These are phyloP conservation scores for Linnemannia exigua DNA, from an alignment of 192 early-diverging fungal genomes.

Conservation along the genomic window DNA sequence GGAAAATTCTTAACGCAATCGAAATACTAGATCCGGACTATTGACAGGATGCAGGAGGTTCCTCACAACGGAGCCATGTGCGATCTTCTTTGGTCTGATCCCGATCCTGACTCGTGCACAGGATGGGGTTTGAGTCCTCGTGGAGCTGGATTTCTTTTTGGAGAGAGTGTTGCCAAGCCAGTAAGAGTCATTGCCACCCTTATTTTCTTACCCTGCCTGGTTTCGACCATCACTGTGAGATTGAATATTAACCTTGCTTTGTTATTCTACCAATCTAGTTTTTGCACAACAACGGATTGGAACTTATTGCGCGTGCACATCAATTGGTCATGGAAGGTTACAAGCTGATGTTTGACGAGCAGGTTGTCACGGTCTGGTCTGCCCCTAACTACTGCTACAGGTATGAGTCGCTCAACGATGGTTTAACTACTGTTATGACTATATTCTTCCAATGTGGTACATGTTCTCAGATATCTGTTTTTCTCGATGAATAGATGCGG, in stretches of 20 bases:
- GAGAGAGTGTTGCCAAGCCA: slow-evolving; percentile 88
- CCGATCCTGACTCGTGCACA: slow-evolving; percentile 72
- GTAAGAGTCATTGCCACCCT: slow-evolving; percentile 62
- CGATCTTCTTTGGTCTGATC: slow-evolving; percentile 98
- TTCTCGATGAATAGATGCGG: slow-evolving; percentile 77
- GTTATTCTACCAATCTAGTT: slow-evolving; percentile 57
- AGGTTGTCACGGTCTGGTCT: slow-evolving; percentile 98
- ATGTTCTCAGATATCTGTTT: background rate
- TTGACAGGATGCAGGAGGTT: slow-evolving; percentile 97
- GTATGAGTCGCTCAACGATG: slow-evolving; percentile 25
- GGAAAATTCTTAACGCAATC: background rate
- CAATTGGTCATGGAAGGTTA: slow-evolving; percentile 98
- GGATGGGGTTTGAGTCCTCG: slow-evolving; percentile 97
- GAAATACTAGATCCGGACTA: slow-evolving; percentile 78
- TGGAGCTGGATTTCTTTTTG: slow-evolving; percentile 98
- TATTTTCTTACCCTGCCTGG: background rate
- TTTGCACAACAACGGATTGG: slow-evolving; percentile 86
- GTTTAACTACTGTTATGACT: slow-evolving; percentile 12
- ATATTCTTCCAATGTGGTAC: no score
- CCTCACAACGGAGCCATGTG: slow-evolving; percentile 99
- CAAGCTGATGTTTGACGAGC: slow-evolving; percentile 96
- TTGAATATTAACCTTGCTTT: slow-evolving; percentile 7
- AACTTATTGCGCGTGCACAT: slow-evolving; percentile 95
- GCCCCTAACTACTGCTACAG: slow-evolving; percentile 99
- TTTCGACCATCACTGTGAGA: background rate